Evolutionary conservation across 208 protist genomes (phyloP), one percentile per base, ranked within the genome.

Genomic region (Crithidia acanthocephali): DNA sequence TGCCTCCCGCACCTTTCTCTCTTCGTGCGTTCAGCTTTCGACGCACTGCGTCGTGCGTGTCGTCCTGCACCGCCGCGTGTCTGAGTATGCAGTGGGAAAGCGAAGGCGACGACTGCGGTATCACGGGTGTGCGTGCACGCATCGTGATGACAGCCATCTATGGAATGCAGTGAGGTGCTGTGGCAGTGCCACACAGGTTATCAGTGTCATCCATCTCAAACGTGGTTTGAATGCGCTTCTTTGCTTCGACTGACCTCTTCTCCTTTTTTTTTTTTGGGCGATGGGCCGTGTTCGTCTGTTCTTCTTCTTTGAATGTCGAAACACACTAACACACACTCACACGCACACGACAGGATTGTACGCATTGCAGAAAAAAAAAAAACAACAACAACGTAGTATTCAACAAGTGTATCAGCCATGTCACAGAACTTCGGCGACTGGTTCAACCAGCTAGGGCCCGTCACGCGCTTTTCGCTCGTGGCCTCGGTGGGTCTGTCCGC

Each of bases 351-450:
- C 22, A 58, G 13, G 52, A 15, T 58, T 30, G 13, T 63, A 48
- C 7, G 18, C 57, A 48, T 63, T 13, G 13, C 37, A 15, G 13
- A 13, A 13, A 42, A 48, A 18, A 1, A 4, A 20, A 25, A 27
- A 57, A 35, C 15, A n/a, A 63, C 35, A 13, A 35, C 25, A n/a
- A n/a, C n/a, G n/a, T n/a, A n/a, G n/a, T n/a, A n/a, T n/a, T n/a
- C 5, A 60, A 45, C 55, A 1, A 50, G 23, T 18, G 5, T n/a
- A n/a, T n/a, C n/a, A n/a, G n/a, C n/a, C 45, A 88, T 88, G 80
- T 69, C 74, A 15, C 69, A 85, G 52, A 92, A 73, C 67, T 95
- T 97, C 56, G 88, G 91, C 13, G 77, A 63, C 50, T 97, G 93
- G 93, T 79, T 86, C 23, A 75, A 83, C 35, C 61, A 68, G 18